phyloP scores from a whole-genome alignment of 352 stramenopile genomes.

The Phytophthora citrophthora region DNA sequence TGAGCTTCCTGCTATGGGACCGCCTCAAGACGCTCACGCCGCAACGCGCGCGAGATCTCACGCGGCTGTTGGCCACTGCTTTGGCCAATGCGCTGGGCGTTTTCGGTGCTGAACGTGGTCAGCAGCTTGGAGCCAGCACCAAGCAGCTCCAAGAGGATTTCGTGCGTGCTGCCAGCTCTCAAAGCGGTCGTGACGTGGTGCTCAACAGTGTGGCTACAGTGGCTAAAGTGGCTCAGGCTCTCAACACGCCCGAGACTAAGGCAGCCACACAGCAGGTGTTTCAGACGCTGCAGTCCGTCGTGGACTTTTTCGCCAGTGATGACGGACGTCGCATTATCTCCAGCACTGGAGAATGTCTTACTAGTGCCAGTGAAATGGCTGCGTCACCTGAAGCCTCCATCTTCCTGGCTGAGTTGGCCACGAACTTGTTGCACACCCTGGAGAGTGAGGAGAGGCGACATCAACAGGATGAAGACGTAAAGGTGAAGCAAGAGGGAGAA shows the following conservation, averaged over 20 bases:
- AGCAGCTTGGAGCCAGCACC: constrained; percentile 42
- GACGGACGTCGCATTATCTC: constrained; percentile 64
- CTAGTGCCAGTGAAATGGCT: constrained; percentile 54
- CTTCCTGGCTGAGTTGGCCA: constrained; percentile 75
- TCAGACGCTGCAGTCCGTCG: constrained; percentile 65
- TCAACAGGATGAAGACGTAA: constrained; percentile 10
- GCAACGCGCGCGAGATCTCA: constrained; percentile 73
- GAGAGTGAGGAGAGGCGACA: constrained; percentile 59
- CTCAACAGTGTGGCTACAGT: constrained; percentile 69
- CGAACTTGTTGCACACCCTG: constrained; percentile 73
- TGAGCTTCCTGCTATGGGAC: constrained; percentile 79
- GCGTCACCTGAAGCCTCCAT: constrained; percentile 80
- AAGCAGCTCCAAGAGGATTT: constrained; percentile 60
- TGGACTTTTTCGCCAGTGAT: constrained; percentile 79
- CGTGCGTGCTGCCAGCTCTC: constrained; percentile 54
- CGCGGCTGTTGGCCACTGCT: constrained; percentile 63
- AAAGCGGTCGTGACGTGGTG: constrained; percentile 61
- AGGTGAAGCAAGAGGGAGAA: constrained; percentile 9
- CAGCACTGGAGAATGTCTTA: constrained; percentile 58
- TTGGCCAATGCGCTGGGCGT: constrained; percentile 64
- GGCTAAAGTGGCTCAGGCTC: constrained; percentile 68
- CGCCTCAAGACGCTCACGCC: constrained; percentile 76
- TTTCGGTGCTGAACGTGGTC: constrained; percentile 55
- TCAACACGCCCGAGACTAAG: constrained; percentile 78
- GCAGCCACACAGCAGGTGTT: constrained; percentile 67